Conservation (phyloP, 768 basidiomycete species). For the Lanmaoa rubissima region DNA sequence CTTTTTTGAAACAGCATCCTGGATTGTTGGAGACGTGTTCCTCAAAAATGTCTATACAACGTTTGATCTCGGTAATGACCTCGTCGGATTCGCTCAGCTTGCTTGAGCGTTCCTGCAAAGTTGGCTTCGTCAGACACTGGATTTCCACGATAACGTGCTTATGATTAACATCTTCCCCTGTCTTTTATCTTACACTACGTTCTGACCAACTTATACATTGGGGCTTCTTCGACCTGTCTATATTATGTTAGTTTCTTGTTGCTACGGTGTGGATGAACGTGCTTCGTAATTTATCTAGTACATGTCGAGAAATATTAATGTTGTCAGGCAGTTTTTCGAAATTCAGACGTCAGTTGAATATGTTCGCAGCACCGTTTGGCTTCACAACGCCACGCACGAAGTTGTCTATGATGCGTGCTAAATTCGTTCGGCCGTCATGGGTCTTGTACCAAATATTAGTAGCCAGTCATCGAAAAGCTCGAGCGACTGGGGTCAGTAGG, state of each 20-base stretch:
- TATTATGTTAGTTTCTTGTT: background rate
- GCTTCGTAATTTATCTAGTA: no score
- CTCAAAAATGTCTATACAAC: slow-evolving; percentile 41
- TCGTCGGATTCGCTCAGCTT: slow-evolving; percentile 38
- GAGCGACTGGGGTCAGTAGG: no score
- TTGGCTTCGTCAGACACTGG: background rate
- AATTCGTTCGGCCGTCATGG: no score
- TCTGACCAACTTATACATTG: background rate
- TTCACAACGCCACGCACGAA: background rate
- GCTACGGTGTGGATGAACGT: no score
- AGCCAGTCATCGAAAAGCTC: no score
- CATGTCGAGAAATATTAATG: no score
- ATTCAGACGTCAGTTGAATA: no score
- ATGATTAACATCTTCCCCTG: background rate
- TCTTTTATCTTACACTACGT: background rate
- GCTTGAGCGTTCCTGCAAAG: background rate
- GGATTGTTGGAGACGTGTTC: slow-evolving; percentile 32
- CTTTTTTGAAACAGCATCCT: slow-evolving; percentile 5
- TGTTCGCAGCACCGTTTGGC: no score
- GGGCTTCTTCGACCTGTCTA: background rate
- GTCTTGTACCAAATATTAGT: no score
- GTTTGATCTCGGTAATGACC: slow-evolving; percentile 36
- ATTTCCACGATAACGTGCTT: background rate
- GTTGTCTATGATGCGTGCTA: no score
- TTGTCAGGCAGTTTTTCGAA: no score